Conservation (phyloP, 805 yeast genomes). For the Millerago galiae region DNA sequence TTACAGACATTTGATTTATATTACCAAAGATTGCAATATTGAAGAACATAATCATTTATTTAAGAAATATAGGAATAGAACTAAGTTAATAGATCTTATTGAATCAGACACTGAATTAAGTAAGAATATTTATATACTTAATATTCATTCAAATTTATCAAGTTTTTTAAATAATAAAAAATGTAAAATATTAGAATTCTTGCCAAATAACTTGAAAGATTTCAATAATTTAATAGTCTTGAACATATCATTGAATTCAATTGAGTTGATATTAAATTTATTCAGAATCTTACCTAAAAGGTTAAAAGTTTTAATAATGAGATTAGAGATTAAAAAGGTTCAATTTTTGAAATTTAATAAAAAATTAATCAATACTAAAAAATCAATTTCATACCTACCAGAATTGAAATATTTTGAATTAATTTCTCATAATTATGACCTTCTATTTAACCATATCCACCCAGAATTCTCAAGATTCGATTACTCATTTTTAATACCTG, state of each 20-base stretch:
- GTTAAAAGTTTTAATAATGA: slow-evolving; percentile 6
- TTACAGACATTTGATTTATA: slow-evolving; percentile 10
- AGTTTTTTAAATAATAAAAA: neutral
- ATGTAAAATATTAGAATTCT: neutral
- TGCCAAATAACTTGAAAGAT: slow-evolving; percentile 1
- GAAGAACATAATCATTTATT: slow-evolving; percentile 2
- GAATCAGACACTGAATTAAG: neutral
- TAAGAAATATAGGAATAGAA: neutral
- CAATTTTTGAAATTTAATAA: neutral
- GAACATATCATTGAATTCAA: slow-evolving; percentile 7
- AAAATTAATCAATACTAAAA: neutral
- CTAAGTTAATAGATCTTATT: slow-evolving; percentile 1
- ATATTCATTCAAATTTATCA: slow-evolving; percentile 7
- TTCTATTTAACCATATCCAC: slow-evolving; percentile 6
- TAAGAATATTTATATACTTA: slow-evolving; percentile 1
- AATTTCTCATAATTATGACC: slow-evolving; percentile 3
- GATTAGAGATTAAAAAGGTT: slow-evolving; percentile 8
- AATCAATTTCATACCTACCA: neutral
- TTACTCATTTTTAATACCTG: neutral
- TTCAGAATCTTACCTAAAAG: slow-evolving; percentile 5
- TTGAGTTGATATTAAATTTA: slow-evolving; percentile 1
- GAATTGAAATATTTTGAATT: slow-evolving; percentile 10
- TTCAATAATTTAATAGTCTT: slow-evolving; percentile 6
- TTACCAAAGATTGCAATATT: slow-evolving; percentile 7
- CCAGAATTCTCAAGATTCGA: slow-evolving; percentile 9